Percentiles rank a stretch among this genome's conserved stretches.
phyloP scores from a whole-genome alignment of 2,329 filamentous ascomycete species.

The Penicillium janthinellum region DNA sequence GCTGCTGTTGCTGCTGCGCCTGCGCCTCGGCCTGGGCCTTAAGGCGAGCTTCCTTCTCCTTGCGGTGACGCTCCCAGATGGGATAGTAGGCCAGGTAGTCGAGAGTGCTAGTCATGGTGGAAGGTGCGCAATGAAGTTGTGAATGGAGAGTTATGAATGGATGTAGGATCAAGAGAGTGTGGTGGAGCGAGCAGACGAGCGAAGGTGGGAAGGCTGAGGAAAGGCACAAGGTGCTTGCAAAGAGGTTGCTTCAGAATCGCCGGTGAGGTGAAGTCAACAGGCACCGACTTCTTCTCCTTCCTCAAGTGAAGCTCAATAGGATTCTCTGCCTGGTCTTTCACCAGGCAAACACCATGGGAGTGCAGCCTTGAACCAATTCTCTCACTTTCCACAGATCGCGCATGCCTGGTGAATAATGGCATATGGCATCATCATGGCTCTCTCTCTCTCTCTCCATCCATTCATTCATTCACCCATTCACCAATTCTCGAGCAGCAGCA shows the following conservation, averaged over 20 bases:
- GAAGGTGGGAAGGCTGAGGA: neutral
- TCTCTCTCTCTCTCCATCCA: neutral
- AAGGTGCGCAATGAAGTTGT: neutral
- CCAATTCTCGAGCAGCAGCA: neutral
- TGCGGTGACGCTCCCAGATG: too few relatives aligned
- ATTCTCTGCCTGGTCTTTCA: neutral
- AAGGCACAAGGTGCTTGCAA: neutral
- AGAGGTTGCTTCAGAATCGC: neutral
- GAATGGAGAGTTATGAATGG: neutral
- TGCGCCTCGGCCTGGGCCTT: neutral
- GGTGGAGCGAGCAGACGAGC: neutral
- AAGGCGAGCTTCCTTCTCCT: too few relatives aligned
- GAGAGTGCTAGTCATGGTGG: conserved; percentile 28
- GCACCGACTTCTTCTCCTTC: neutral
- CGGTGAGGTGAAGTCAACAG: neutral
- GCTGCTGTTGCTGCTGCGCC: neutral
- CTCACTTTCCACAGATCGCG: neutral
- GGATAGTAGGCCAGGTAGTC: conserved; percentile 15
- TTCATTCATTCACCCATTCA: neutral
- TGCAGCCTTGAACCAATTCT: neutral
- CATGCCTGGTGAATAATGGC: neutral
- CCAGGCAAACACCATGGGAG: neutral
- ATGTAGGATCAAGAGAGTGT: neutral
- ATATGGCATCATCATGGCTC: neutral
- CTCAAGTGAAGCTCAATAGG: neutral